A percentile compares a stretch with the other conserved stretches of the same genome.
Conservation (phyloP, 2,329 filamentous ascomycete genomes). For the Biscogniauxia marginata region DNA sequence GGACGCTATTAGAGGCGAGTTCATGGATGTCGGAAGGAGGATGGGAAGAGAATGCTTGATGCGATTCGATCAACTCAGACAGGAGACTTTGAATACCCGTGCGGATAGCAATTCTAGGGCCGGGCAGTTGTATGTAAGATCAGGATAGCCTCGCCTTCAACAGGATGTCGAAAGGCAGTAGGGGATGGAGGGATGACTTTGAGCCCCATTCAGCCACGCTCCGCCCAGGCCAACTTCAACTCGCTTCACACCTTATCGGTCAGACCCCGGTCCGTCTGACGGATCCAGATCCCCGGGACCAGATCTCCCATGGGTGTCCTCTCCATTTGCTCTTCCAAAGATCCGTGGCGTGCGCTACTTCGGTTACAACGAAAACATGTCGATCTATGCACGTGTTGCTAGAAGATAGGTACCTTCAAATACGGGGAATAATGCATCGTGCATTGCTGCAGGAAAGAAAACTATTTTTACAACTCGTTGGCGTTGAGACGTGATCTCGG, state of each 20-base stretch:
- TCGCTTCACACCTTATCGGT: conserved; percentile 13
- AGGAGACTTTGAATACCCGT: not conserved
- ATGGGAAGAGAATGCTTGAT: too few relatives aligned
- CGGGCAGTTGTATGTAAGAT: not conserved
- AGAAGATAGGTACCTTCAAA: conserved; percentile 3
- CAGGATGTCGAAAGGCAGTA: not conserved
- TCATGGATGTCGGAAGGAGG: too few relatives aligned
- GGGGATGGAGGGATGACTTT: not conserved
- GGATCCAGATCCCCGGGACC: conserved; percentile 17
- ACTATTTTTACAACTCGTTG: conserved; percentile 28
- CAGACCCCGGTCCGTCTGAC: conserved; percentile 14
- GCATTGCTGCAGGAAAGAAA: conserved; percentile 11
- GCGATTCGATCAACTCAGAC: too few relatives aligned
- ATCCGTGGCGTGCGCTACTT: not conserved
- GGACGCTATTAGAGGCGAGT: too few relatives aligned
- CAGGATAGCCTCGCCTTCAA: not conserved
- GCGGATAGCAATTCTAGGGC: not conserved
- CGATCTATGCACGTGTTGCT: not conserved
- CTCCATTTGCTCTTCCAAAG: not conserved
- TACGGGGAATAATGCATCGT: conserved; percentile 7
- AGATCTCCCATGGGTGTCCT: conserved; percentile 16
- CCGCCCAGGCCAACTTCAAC: not conserved
- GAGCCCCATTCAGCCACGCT: not conserved
- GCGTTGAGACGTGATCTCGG: conserved; percentile 15
- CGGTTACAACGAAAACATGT: not conserved